phyloP scores from a whole-genome alignment of 495 filamentous ascomycete species.

The Lasiosphaeria hispida region DNA sequence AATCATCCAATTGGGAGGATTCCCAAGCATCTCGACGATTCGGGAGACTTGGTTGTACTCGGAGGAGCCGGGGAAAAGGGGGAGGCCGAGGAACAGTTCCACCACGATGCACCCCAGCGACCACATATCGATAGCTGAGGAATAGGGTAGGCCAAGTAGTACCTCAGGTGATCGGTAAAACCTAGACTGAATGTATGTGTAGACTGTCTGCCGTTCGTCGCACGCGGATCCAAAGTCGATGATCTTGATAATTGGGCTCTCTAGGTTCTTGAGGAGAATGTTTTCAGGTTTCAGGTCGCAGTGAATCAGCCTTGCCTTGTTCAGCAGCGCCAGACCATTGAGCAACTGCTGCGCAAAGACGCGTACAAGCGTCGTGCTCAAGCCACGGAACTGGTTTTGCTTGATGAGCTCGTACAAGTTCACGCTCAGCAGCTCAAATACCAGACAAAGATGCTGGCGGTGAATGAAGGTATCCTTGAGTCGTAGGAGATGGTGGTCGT shows the following conservation, averaged over 20 bases:
- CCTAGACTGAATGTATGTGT: slow-evolving; percentile 98
- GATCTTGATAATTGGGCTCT: slow-evolving; percentile 99
- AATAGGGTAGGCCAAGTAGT: slow-evolving; percentile 89
- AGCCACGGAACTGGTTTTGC: slow-evolving; percentile 96
- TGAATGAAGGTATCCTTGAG: slow-evolving; percentile 99
- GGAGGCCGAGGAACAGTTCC: slow-evolving; percentile 92
- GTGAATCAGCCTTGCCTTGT: slow-evolving; percentile 96
- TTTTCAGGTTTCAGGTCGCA: slow-evolving; percentile 99
- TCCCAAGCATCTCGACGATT: slow-evolving; percentile 97
- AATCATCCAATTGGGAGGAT: slow-evolving; percentile 98
- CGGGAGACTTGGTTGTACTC: slow-evolving; percentile 98
- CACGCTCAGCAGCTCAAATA: slow-evolving; percentile 95
- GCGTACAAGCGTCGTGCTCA: slow-evolving; percentile 95
- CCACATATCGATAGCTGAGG: slow-evolving; percentile 99
- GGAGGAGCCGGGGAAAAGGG: slow-evolving; percentile 94
- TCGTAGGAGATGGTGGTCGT: slow-evolving; percentile 94
- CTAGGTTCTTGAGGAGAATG: slow-evolving; percentile 95
- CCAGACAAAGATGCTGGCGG: slow-evolving; percentile 93
- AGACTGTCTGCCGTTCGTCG: slow-evolving; percentile 97
- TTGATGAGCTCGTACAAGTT: slow-evolving; percentile 99
- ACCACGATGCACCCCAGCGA: slow-evolving; percentile 98
- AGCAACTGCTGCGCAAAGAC: slow-evolving; percentile 98
- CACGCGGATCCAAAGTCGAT: slow-evolving; percentile 99
- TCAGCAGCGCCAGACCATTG: slow-evolving; percentile 86
- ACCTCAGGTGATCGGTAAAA: slow-evolving; percentile 99